Conservation (phyloP, 805 yeast genomes). For the Lachancea lanzarotensis region DNA sequence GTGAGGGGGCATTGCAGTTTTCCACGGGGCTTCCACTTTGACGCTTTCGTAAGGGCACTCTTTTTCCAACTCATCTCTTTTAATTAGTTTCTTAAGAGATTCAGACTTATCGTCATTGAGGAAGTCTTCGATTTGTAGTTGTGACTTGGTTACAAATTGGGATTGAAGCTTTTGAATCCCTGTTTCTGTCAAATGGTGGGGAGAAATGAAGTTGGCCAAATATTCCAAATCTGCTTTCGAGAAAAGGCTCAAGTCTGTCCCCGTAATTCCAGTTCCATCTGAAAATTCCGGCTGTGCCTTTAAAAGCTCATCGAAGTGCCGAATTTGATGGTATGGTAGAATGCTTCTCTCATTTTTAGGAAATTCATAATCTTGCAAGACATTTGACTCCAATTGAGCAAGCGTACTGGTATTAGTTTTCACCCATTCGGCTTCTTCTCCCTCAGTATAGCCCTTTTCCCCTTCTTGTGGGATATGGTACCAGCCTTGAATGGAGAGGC, state of each 20-base stretch:
- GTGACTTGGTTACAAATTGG: slow-evolving; percentile 59
- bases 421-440: slow-evolving; percentile 61
- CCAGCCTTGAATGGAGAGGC: slow-evolving; percentile 97
- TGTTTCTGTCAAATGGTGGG: slow-evolving; percentile 38
- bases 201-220: slow-evolving; percentile 50
- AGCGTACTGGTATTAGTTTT: slow-evolving; percentile 71
- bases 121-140: slow-evolving; percentile 59
- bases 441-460: slow-evolving; percentile 76
- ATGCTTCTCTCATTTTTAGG: slow-evolving; percentile 57
- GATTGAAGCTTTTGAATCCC: slow-evolving; percentile 40
- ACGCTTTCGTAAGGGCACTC: slow-evolving; percentile 49
- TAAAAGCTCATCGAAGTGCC: slow-evolving; percentile 25
- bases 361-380: slow-evolving; percentile 70
- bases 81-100: slow-evolving; percentile 41
- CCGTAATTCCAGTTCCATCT: slow-evolving; percentile 12
- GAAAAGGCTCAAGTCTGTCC: slow-evolving; percentile 21
- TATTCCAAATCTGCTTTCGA: slow-evolving; percentile 41
- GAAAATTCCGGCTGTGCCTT: slow-evolving; percentile 6
- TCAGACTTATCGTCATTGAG: slow-evolving; percentile 51
- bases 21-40: slow-evolving; percentile 73
- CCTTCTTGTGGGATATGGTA: slow-evolving; percentile 94
- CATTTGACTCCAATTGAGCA: slow-evolving; percentile 71
- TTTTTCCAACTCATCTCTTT: slow-evolving; percentile 54
- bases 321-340: slow-evolving; percentile 36
- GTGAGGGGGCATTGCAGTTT: slow-evolving; percentile 87